Base-by-base conservation (phyloP, 202 grass and related monocot genomes). In the Zizania palustris region DNA sequence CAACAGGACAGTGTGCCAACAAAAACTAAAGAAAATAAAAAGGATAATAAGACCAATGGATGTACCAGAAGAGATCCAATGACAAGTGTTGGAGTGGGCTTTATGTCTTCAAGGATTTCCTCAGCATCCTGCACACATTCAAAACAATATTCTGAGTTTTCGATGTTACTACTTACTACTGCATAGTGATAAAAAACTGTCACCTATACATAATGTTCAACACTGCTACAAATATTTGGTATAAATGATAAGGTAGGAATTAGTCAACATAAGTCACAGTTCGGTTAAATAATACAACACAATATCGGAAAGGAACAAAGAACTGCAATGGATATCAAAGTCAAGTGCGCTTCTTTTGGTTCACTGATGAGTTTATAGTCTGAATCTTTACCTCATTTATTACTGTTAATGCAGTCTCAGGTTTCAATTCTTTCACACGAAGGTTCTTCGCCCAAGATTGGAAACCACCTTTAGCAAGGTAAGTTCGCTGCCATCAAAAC, bases 381-480 rank as follows among this genome's bases (percentile, higher is more conserved):
- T 49, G 44, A 56, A 49, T 69, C 63, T 72, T 81, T 89, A 98
- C 96, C 96, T 98, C 91, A 87, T 94, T 98, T 81, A 98, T 65
- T 65, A 92, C 72, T 9, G 89, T 92, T 83, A 98, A 92, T 81
- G 87, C 40, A 2, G 96, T 98, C 73, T 92, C 87, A 57, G 85
- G 89, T 83, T 95, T 92, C 74, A 90, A 85, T 59, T 95, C 91
- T 88, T 98, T 98, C 63, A 95, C 81, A 18, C 83, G 96, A 64
- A 95, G 84, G 65, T 77, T 90, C 82, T 85, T 92, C 9, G 79
- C 78, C 96, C 91, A 98, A 75, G 91, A 91, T 87, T 95, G 83
- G 80, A 92, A 98, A 63, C 96, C 96, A 76, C 96, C 91, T 89
- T 98, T 88, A 77, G 95, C 78, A 44, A 95, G 77, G 79, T 98